Conservation (phyloP, 306 rosid genomes). For the Dalbergia cultrata region DNA sequence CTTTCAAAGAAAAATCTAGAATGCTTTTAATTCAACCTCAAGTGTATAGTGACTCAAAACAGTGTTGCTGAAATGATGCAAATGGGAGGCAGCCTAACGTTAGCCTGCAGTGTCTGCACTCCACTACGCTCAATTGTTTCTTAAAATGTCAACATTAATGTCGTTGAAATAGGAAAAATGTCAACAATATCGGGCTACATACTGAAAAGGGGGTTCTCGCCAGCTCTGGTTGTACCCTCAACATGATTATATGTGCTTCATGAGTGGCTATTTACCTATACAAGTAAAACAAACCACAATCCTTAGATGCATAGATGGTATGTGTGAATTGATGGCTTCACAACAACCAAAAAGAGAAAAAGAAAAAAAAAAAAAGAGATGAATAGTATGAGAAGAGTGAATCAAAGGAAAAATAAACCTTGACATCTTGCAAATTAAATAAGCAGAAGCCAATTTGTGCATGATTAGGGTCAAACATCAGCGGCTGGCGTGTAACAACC, state of each 20-base stretch:
- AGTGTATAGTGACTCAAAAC: constrained; percentile 37
- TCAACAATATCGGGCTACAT: constrained; percentile 53
- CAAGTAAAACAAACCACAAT: too few species aligned
- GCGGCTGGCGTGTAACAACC: constrained; percentile 29
- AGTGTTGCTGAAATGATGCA: constrained; percentile 56
- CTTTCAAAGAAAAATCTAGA: constrained; percentile 40
- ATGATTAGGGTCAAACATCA: constrained; percentile 42
- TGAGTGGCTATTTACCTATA: too few species aligned
- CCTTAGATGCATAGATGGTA: too few species aligned
- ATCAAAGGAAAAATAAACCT: background rate
- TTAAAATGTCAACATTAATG: constrained; percentile 50
- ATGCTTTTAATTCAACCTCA: constrained; percentile 22
- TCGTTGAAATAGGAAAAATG: constrained; percentile 3
- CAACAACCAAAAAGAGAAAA: background rate
- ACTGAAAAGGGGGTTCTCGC: background rate
- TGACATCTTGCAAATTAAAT: background rate
- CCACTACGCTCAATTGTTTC: constrained; percentile 49
- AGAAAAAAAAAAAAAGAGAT: background rate
- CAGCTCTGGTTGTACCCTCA: background rate
- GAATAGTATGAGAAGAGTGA: background rate
- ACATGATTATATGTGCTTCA: background rate
- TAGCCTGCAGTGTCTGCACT: constrained; percentile 36
- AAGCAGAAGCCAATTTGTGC: background rate
- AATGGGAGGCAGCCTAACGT: constrained; percentile 65
- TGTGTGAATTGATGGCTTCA: too few species aligned